Evolutionary conservation across 768 basidiomycete species (phyloP), one percentile per base, ranked within the genome.

Genomic region (Galerina sulciceps): DNA sequence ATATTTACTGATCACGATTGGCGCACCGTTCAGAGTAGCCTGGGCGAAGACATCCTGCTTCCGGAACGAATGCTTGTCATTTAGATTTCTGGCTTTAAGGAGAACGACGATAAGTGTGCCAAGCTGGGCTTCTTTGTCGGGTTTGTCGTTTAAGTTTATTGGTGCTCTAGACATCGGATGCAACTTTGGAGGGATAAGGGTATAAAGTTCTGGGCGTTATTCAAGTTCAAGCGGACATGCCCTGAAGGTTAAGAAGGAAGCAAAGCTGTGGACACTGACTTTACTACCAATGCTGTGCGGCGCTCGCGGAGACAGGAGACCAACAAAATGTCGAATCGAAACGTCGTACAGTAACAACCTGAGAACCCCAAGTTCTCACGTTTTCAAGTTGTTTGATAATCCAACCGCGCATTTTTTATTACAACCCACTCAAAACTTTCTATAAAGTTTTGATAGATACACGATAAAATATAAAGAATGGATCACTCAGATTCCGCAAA

Each of bases 31-130:
- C 18, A 95, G 73, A 2, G 78, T 75, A 6, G 86, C 79, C 62
- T 89, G 82, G 3, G 87, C 88, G 69, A 88, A 96, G 1, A 91
- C 94, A 73, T 96, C 91, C 69, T 96, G 94, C 72, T 97, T 98
- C 73, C 91, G 89, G 69, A 97, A 90, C 6, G 84, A 86, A 64
- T 90, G 91, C 51, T 88, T 90, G 75, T 96, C 90, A 58, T 83
- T 83, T 18, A 96, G 80, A 67, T 96, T 89, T 60, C 83, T 83
- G 4, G 91, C 94, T 73, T 95, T 93, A 64, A 96, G 83, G 15
- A 96, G 83, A 42, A 96, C 90, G 34, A 94, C 82, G 57, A 94
- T 84, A 52, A 96, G 81, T 8, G 92, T 96, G 14, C 94, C 94
- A 26, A 95, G 75, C 73, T 87, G 84, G 62, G 76, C 55, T 47